Conservation (phyloP, 176 grass and related monocot genomes). For the Musa troglodytarum region DNA sequence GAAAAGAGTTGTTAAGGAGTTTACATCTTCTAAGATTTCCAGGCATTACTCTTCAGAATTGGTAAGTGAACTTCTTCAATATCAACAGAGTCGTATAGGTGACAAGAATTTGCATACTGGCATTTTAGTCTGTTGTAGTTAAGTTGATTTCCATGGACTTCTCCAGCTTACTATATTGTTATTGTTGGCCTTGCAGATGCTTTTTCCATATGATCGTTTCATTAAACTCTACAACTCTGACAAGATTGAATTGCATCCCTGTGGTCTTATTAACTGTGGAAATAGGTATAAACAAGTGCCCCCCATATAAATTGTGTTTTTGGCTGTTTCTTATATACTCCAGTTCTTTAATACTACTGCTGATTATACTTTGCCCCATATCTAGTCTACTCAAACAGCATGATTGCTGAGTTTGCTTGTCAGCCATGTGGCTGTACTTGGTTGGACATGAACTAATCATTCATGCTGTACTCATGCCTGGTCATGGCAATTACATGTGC, state of each 20-base stretch:
- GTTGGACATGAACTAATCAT: too few relatives aligned
- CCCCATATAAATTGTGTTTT: background rate
- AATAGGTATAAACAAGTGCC: slow-evolving; percentile 62
- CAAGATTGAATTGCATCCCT: slow-evolving; percentile 57
- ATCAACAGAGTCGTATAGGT: background rate
- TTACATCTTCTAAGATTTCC: slow-evolving; percentile 32
- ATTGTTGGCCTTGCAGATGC: slow-evolving; percentile 35
- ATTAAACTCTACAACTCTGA: slow-evolving; percentile 65
- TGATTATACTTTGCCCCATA: too few relatives aligned
- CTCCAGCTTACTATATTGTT: slow-evolving; percentile 19
- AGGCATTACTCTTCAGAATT: slow-evolving; percentile 51
- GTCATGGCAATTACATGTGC: too few relatives aligned
- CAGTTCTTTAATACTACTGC: background rate
- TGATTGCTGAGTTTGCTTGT: too few relatives aligned
- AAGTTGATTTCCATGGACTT: slow-evolving; percentile 6
- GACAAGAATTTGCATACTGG: background rate
- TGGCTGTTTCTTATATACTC: background rate
- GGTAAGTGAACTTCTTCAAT: slow-evolving; percentile 33
- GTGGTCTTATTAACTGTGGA: slow-evolving; percentile 73
- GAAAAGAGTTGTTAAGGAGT: slow-evolving; percentile 46
- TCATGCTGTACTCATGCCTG: too few relatives aligned
- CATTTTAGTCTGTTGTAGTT: slow-evolving; percentile 3
- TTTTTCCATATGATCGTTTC: slow-evolving; percentile 64
- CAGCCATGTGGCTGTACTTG: too few relatives aligned
- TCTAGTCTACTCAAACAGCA: too few relatives aligned